Evolutionary conservation across 805 yeast genomes (phyloP).

Genomic region (Jamesozyma piceae): DNA sequence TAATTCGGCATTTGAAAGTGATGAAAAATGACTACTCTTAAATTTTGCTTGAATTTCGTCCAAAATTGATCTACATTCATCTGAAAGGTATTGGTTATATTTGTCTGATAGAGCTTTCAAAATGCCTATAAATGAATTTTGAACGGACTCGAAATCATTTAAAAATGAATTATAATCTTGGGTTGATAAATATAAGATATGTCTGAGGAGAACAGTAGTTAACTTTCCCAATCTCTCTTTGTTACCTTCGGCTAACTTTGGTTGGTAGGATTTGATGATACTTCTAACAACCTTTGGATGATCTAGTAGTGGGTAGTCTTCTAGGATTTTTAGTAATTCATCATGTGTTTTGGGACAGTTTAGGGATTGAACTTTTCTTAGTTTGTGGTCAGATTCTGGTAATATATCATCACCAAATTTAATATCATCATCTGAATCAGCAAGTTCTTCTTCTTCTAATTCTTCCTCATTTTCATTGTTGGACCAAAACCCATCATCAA

Average conservation of each 20-base stretch:
- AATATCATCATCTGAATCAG: constrained; percentile 36
- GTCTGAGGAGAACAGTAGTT: constrained; percentile 54
- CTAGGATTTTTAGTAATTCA: constrained; percentile 34
- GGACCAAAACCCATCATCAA: constrained; percentile 63
- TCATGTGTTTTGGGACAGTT: constrained; percentile 43
- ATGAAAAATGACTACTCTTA: constrained; percentile 31
- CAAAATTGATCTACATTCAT: constrained; percentile 49
- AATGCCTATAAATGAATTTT: constrained; percentile 37
- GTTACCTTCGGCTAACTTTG: constrained; percentile 73
- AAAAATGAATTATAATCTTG: constrained; percentile 29
- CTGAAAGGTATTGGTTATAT: constrained; percentile 55
- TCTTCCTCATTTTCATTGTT: constrained; percentile 39
- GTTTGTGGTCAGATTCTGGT: not conserved
- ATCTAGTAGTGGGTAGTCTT: constrained; percentile 31
- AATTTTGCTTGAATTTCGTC: constrained; percentile 47
- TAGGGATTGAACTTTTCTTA: constrained; percentile 8
- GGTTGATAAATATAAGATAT: constrained; percentile 43
- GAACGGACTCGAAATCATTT: constrained; percentile 29
- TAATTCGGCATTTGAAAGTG: constrained; percentile 41
- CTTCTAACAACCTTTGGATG: constrained; percentile 43
- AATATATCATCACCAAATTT: constrained; percentile 24
- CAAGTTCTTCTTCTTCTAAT: constrained; percentile 20
- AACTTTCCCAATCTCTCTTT: constrained; percentile 61
- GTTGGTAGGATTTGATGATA: constrained; percentile 56
- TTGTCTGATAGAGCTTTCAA: constrained; percentile 54